Base-by-base conservation (phyloP, 345 rosid species). In the Syzygium aqueum region DNA sequence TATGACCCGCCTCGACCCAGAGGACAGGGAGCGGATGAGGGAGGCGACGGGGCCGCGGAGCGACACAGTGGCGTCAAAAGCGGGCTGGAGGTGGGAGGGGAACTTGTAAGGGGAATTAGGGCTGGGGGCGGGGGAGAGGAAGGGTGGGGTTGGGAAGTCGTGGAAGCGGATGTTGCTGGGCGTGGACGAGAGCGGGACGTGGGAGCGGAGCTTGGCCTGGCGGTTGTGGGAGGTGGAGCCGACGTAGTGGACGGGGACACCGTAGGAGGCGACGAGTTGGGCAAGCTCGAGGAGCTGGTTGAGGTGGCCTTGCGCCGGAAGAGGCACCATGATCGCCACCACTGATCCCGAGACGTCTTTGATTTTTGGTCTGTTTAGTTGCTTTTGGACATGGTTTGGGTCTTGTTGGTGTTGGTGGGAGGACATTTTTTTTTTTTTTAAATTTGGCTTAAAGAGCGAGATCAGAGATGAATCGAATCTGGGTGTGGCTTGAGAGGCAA, bases 301-400 rank as follows among this genome's bases (percentile, higher is more conserved):
- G 59, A 90, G 86, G 53, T 90, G 90, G 87, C 91, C 87, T 77
- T 88, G 90, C 46, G 87, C 88, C 19, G 89, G 88, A 19, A 87
- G 82, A 1, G 91, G 91, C 63, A 90, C 88, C 89, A 90, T 85
- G 21, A 90, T 65, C 40, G 87, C 89, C 22, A 7, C 59, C 43
- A 84, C 53, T 25, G 40, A 51, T 17, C 30, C 84, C 2, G 27
- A 16, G 84, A 43, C 84, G 40, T 51, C 28, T 25, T 51, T 33
- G 30, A 23, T 83, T 49, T 83, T 30, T 49, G 28, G 85, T 3
- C 56, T 17, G 53, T 52, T 52, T 52, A 19, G 53, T 14, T 52
- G 53, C 6, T 13, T 15, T 30, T 37, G 83, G 30, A 37, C 83
- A 49, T 77, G 53, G 53, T 21, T 52, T 4, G 63, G 63, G n/a